Percentiles rank a stretch among this genome's conserved stretches.
These are phyloP conservation scores for Xerocomellus amylosporus DNA, from an alignment of 768 basidiomycete species.

Conservation along the genomic window DNA sequence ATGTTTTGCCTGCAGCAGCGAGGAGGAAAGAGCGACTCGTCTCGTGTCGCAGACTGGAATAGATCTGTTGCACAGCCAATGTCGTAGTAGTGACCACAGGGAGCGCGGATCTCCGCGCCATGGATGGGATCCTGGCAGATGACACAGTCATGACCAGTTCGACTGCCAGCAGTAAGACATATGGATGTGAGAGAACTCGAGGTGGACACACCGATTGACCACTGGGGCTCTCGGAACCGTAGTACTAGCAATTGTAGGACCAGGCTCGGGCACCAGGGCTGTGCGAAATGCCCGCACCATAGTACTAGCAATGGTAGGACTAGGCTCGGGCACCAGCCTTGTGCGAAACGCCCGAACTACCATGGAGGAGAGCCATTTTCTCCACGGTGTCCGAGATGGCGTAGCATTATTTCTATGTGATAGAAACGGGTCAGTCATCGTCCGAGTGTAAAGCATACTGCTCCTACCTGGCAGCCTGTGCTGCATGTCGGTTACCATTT, in stretches of 20 bases:
- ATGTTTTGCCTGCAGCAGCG: constrained; percentile 38
- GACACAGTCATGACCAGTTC: constrained; percentile 33
- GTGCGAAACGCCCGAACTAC: neutral
- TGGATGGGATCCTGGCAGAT: constrained; percentile 35
- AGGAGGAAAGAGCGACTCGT: constrained; percentile 42
- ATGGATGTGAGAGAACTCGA: neutral
- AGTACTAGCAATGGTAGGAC: no score
- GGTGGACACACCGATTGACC: constrained; percentile 14
- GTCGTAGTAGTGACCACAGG: constrained; percentile 39
- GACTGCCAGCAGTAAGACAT: neutral
- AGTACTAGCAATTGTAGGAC: neutral
- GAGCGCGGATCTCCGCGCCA: constrained; percentile 25
- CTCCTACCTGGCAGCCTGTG: constrained; percentile 10
- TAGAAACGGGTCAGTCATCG: neutral
- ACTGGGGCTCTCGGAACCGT: neutral
- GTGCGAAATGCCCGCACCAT: no score
- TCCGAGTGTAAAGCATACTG: neutral
- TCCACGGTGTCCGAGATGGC: constrained; percentile 10
- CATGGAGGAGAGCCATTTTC: constrained; percentile 21
- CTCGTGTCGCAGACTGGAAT: constrained; percentile 34
- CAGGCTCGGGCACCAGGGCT: neutral
- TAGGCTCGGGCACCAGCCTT: neutral
- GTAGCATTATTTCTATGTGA: neutral
- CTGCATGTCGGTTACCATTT: neutral
- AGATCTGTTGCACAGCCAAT: constrained; percentile 33